Base-by-base conservation (phyloP, 2,329 filamentous ascomycete species). In the Paraphoma chrysanthemicola region DNA sequence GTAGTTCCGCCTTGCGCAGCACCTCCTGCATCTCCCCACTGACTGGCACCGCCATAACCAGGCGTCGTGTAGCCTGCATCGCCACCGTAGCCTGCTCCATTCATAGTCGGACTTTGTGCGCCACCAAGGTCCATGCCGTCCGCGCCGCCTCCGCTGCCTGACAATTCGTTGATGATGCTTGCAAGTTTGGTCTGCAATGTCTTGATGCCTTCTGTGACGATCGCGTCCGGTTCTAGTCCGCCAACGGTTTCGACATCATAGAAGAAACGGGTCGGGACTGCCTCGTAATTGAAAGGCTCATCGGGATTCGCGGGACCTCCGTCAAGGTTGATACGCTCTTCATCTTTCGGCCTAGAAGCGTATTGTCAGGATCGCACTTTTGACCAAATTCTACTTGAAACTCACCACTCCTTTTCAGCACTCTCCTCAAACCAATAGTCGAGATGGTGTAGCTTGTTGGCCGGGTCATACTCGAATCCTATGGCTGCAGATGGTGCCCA, bases 391-490 rank as follows among this genome's bases (percentile, higher is more conserved):
- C 44, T 6, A 18, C 1, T 18, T 14, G 8, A 16, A 44, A 80
- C 88, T 77, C 81, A 96, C 93, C 93, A 97, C 83, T 97, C 94
- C 70, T 88, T 85, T 56, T 86, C 84, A 1, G 91, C 89, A 78
- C 96, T 90, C 66, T 89, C 86, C 82, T 99, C 95, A 75, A 92
- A 97, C 95, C 95, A 99, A 78, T 96, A 87, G 71, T 96, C 92
- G 53, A 95, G 84, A 78, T 99, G 95, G 64, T 89, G 87, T 64
- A 99, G 82, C 80, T 96, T 97, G 81, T 99, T 99, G 78, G 96
- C 91, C 58, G 95, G 95, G 76, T 99, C 95, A 78, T 99, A 99
- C 78, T 99, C 95, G 75, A 99, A 99, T 23, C 92, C 93, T 41
- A 99, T 89, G 3, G 95, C 95, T 41, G 93, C 86, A 36, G 91